These are phyloP conservation scores for Prunus mira DNA, from an alignment of 306 rosid species.

Conservation along the genomic window DNA sequence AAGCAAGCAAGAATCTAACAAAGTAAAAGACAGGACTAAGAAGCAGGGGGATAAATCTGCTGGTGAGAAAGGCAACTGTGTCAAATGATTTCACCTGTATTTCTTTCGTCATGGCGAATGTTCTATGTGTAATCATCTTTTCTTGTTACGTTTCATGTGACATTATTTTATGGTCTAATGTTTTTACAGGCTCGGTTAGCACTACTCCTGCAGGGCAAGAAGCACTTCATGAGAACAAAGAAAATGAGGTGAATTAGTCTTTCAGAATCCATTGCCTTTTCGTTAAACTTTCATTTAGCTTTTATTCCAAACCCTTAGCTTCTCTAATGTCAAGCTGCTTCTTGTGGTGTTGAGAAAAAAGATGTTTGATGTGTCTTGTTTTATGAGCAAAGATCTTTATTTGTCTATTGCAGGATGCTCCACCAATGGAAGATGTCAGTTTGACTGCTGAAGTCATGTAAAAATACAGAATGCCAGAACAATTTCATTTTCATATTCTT, in stretches of 20 bases:
- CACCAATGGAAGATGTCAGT: conserved; percentile 30
- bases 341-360: background rate
- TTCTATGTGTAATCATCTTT: background rate
- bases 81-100: background rate
- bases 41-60: conserved; percentile 45
- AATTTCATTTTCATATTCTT: conserved; percentile 27
- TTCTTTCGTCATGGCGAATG: background rate
- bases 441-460: conserved; percentile 40
- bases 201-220: conserved; percentile 38
- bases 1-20: conserved; percentile 37
- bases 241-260: conserved; percentile 53
- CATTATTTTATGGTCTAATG: conserved; percentile 8
- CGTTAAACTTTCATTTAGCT: background rate
- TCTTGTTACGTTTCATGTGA: background rate
- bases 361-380: background rate
- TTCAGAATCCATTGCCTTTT: background rate
- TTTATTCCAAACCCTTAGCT: background rate
- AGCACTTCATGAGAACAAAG: conserved; percentile 50
- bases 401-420: conserved; percentile 38
- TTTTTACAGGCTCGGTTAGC: conserved; percentile 35
- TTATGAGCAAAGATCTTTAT: background rate
- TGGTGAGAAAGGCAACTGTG: conserved; percentile 40
- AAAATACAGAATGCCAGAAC: conserved; percentile 9
- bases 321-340: background rate
- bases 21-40: conserved; percentile 39